Conservation (phyloP, 2,329 filamentous ascomycete species). For the Claviceps spartinae region DNA sequence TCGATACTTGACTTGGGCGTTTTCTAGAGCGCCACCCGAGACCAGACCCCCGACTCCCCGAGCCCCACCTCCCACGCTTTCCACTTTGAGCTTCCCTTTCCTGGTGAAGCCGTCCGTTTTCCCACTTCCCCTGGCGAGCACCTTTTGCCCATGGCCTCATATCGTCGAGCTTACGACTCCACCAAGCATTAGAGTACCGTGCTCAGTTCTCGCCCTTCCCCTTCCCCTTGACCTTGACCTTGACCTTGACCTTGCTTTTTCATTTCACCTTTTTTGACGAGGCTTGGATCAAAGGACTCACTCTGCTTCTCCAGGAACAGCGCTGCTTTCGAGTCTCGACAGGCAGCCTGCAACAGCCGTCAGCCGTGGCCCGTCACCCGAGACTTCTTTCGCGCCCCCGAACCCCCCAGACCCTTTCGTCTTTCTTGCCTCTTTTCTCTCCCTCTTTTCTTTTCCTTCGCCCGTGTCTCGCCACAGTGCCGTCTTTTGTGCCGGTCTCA, state of each 20-base stretch:
- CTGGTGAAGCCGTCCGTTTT: not conserved
- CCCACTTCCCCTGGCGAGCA: constrained; percentile 3
- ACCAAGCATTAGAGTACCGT: not conserved
- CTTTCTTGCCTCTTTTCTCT: not conserved
- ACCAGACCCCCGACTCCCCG: not conserved
- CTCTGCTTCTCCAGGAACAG: no score
- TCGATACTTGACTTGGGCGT: not conserved
- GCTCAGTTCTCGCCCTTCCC: no score
- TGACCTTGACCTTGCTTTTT: no score
- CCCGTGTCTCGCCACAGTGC: not conserved
- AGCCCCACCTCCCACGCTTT: not conserved
- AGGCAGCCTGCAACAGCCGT: no score
- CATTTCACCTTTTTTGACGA: no score
- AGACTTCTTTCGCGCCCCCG: not conserved
- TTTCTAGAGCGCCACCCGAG: not conserved
- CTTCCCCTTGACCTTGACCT: no score
- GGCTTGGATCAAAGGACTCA: no score
- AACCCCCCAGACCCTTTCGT: not conserved
- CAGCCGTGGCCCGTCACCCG: not conserved
- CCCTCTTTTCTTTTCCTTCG: not conserved
- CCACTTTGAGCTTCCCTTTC: not conserved
- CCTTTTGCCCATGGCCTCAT: not conserved
- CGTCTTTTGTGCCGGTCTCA: constrained; percentile 1
- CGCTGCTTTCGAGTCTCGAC: no score
- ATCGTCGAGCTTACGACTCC: not conserved